Percentiles rank a stretch among this genome's conserved stretches.
Conservation (phyloP, 1,139 yeast genomes). For the Saccharomyces pastorianus region DNA sequence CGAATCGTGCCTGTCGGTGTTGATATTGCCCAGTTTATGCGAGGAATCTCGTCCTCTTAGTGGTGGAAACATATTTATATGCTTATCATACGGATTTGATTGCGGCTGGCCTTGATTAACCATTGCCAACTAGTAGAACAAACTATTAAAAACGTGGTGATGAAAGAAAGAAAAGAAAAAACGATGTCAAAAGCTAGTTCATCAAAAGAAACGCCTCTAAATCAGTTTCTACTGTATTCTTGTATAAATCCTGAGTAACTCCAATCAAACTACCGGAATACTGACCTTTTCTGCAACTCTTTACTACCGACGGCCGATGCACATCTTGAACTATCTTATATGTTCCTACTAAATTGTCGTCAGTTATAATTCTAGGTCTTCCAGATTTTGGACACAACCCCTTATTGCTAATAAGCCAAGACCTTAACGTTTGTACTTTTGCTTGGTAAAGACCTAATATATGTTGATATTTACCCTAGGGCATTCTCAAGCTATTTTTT, state of each 20-base stretch:
- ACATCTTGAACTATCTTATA: background rate
- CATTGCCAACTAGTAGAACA: background rate
- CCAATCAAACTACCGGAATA: background rate
- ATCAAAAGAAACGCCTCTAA: background rate
- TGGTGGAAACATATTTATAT: slow-evolving; percentile 18
- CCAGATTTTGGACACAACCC: background rate
- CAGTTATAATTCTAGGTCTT: background rate
- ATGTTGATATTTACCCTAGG: background rate
- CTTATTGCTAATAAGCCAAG: background rate
- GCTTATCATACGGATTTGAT: slow-evolving; percentile 13
- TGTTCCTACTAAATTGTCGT: background rate
- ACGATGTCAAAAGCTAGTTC: background rate
- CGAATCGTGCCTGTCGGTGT: background rate
- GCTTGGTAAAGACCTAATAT: background rate
- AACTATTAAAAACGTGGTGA: background rate
- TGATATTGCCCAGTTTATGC: background rate
- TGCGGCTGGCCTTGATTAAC: background rate
- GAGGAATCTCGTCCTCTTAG: slow-evolving; percentile 2
- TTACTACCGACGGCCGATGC: background rate
- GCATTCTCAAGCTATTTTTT: background rate
- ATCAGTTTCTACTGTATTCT: background rate
- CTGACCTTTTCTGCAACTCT: background rate
- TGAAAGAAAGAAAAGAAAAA: background rate
- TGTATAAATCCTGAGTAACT: background rate
- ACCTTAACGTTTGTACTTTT: too few relatives aligned